Percentiles rank a stretch among this genome's conserved stretches.
Conservation (phyloP, 495 filamentous ascomycete genomes). For the Penicillium ucsense region DNA sequence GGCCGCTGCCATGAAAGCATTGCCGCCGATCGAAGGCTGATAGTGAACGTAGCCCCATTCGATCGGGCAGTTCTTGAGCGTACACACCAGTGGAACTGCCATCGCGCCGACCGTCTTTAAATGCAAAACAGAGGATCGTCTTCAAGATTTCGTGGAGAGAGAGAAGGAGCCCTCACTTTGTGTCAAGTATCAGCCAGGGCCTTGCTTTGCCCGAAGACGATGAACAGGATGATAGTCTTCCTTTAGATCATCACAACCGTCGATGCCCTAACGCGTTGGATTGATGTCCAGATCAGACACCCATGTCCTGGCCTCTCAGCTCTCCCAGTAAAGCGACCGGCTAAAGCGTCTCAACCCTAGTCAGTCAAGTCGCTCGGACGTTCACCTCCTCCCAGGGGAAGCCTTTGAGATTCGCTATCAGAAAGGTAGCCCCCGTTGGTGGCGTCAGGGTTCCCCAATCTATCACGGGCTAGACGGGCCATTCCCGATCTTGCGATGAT, state of each 20-base stretch:
- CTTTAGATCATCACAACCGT: neutral
- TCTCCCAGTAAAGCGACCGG: neutral
- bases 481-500: neutral
- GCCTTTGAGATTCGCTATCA: neutral
- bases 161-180: too few relatives aligned
- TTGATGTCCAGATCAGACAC: neutral
- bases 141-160: neutral
- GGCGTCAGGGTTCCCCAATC: neutral
- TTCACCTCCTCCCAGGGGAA: neutral
- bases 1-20: neutral
- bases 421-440: neutral
- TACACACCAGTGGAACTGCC: neutral
- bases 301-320: neutral
- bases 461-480: neutral
- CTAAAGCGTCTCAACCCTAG: neutral
- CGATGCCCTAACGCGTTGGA: neutral
- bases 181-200: neutral
- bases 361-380: neutral
- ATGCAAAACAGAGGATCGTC: neutral
- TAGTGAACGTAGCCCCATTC: slow-evolving; percentile 1
- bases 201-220: too few relatives aligned
- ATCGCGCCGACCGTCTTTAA: neutral
- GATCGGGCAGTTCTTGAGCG: neutral
- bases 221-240: neutral
- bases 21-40: neutral